Evolutionary conservation across 768 basidiomycete species (phyloP).

Genomic region (Amanita rubescens): DNA sequence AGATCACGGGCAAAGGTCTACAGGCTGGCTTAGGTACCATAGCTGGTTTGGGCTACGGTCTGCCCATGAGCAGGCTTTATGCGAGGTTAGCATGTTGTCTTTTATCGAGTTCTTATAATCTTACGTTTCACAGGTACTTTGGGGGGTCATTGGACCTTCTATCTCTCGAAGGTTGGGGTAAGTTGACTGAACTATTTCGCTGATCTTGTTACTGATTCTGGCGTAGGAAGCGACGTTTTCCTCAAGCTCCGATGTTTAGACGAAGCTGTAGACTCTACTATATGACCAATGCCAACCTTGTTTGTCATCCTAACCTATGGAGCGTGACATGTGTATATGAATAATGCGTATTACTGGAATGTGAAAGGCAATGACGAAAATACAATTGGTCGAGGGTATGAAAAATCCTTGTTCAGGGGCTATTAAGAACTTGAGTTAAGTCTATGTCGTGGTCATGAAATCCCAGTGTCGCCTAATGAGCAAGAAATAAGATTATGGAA

Average conservation of each 20-base stretch:
- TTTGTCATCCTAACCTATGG: background rate
- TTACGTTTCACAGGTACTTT: constrained; percentile 52
- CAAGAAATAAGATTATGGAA: constrained; percentile 6
- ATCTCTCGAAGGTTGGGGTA: constrained; percentile 80
- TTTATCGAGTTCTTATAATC: constrained; percentile 3
- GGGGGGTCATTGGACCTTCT: constrained; percentile 80
- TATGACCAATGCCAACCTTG: constrained; percentile 15
- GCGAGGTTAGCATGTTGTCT: constrained; percentile 42
- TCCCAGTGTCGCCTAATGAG: constrained; percentile 14
- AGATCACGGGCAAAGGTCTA: constrained; percentile 70
- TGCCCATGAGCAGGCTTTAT: constrained; percentile 74
- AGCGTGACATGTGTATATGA: constrained; percentile 19
- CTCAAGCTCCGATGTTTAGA: constrained; percentile 43
- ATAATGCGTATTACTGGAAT: constrained; percentile 25
- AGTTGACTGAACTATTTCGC: constrained; percentile 13
- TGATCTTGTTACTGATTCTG: constrained; percentile 6
- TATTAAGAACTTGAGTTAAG: constrained; percentile 16
- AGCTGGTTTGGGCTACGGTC: constrained; percentile 82
- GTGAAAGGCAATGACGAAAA: constrained; percentile 23
- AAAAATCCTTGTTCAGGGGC: constrained; percentile 29
- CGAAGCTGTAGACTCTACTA: constrained; percentile 38
- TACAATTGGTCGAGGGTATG: constrained; percentile 35
- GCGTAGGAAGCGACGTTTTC: constrained; percentile 41
- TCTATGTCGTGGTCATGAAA: constrained; percentile 10
- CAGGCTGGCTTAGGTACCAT: constrained; percentile 85